These are phyloP conservation scores for Erodium maritimum DNA, from an alignment of 345 rosid genomes.

Conservation along the genomic window DNA sequence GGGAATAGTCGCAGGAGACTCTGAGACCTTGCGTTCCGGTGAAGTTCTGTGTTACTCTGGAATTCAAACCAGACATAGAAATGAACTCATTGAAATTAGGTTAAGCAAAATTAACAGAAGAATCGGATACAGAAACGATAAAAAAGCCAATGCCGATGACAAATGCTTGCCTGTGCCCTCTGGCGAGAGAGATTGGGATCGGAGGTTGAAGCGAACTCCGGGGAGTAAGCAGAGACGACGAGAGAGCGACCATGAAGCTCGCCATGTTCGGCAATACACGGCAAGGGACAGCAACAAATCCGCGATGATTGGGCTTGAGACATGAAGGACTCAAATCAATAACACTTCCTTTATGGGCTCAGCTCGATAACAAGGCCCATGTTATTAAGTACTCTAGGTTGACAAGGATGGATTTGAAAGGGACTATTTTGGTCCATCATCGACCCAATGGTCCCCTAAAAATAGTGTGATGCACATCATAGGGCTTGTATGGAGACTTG, in stretches of 20 bases:
- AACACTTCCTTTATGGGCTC: too few relatives aligned
- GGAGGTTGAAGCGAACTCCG: neutral
- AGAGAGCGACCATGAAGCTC: neutral
- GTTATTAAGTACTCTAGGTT: too few relatives aligned
- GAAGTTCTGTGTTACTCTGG: neutral
- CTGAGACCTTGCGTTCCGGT: constrained; percentile 8
- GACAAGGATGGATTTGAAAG: too few relatives aligned
- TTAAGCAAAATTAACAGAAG: neutral
- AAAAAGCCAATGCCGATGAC: neutral
- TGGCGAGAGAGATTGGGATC: too few relatives aligned
- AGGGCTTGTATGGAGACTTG: too few relatives aligned
- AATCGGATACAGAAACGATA: neutral
- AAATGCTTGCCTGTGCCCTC: neutral
- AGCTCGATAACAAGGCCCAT: too few relatives aligned
- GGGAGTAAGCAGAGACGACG: neutral
- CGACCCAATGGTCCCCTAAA: too few relatives aligned
- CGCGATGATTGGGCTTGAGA: too few relatives aligned
- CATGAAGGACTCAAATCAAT: too few relatives aligned
- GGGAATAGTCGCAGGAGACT: constrained; percentile 43
- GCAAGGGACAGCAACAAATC: too few relatives aligned
- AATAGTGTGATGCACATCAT: too few relatives aligned
- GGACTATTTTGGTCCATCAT: too few relatives aligned
- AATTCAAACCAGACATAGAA: neutral
- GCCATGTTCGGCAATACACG: neutral
- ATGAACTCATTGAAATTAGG: neutral